A percentile compares a stretch with the other conserved stretches of the same genome.
phyloP scores from a whole-genome alignment of 257 asterid species.

The Solanum piurae region DNA sequence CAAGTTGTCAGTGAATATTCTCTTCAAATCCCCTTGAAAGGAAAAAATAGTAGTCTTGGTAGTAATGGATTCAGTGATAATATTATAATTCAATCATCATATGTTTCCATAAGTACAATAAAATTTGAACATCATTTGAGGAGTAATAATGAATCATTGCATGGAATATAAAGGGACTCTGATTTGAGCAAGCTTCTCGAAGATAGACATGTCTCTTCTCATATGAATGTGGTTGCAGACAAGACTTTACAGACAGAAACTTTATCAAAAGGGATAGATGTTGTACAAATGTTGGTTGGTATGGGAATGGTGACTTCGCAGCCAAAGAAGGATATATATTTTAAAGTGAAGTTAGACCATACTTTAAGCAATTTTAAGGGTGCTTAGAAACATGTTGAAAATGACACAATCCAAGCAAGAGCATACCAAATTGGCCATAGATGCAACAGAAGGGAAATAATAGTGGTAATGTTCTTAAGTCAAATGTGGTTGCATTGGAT shows the following conservation, averaged over 20 bases:
- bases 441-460: not conserved
- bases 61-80: not conserved
- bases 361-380: too few relatives aligned
- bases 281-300: not conserved
- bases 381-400: too few relatives aligned
- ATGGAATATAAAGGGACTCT: slow-evolving; percentile 4
- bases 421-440: not conserved
- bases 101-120: not conserved
- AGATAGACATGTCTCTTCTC: slow-evolving; percentile 12
- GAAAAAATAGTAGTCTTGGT: not conserved
- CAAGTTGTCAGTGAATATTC: slow-evolving; percentile 12
- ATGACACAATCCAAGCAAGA: not conserved
- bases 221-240: slow-evolving; percentile 4
- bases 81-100: slow-evolving; percentile 1
- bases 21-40: slow-evolving; percentile 1
- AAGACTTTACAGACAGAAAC: slow-evolving; percentile 12
- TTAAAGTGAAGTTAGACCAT: too few relatives aligned
- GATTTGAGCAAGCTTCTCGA: slow-evolving; percentile 19
- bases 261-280: not conserved
- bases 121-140: slow-evolving; percentile 4
- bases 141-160: slow-evolving; percentile 2
- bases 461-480: not conserved
- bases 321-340: not conserved
- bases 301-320: not conserved
- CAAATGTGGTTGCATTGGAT: not conserved